phyloP scores from a whole-genome alignment of 805 yeast genomes.

The Clavispora vitiphila region DNA sequence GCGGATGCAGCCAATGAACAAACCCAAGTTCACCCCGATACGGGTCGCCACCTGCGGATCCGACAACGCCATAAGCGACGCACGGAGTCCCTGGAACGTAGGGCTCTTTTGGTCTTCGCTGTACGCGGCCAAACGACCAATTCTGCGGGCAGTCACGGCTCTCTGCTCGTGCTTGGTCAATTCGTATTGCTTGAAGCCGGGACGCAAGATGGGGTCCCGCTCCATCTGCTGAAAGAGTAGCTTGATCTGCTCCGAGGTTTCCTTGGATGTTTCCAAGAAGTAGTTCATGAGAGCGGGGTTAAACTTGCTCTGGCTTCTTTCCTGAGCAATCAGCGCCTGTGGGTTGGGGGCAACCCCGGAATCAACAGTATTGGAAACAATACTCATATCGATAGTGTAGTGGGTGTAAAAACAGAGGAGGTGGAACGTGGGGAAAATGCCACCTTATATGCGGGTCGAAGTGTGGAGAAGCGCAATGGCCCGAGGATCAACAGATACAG shows the following conservation, averaged over 20 bases:
- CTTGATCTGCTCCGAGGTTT: constrained; percentile 15
- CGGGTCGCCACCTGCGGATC: constrained; percentile 18
- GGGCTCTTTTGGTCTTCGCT: constrained; percentile 10
- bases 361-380: constrained; percentile 11
- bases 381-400: too few species aligned
- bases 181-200: constrained; percentile 13
- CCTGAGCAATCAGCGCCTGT: constrained; percentile 14
- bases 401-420: too few species aligned
- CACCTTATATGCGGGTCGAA: neutral
- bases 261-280: constrained; percentile 21
- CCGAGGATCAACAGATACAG: neutral
- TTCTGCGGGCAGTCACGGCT: constrained; percentile 14
- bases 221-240: constrained; percentile 13
- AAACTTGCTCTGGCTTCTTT: constrained; percentile 16
- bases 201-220: constrained; percentile 15
- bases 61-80: constrained; percentile 10
- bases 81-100: constrained; percentile 6
- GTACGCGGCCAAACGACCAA: constrained; percentile 16
- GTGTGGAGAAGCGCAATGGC: constrained; percentile 1
- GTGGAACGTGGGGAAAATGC: too few species aligned
- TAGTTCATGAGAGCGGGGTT: constrained; percentile 20
- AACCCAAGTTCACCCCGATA: constrained; percentile 17
- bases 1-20: constrained; percentile 16
- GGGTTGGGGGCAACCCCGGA: constrained; percentile 21
- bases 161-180: constrained; percentile 17